These are phyloP conservation scores for Hippophae gyantsensis DNA, from an alignment of 306 rosid genomes.

Conservation along the genomic window DNA sequence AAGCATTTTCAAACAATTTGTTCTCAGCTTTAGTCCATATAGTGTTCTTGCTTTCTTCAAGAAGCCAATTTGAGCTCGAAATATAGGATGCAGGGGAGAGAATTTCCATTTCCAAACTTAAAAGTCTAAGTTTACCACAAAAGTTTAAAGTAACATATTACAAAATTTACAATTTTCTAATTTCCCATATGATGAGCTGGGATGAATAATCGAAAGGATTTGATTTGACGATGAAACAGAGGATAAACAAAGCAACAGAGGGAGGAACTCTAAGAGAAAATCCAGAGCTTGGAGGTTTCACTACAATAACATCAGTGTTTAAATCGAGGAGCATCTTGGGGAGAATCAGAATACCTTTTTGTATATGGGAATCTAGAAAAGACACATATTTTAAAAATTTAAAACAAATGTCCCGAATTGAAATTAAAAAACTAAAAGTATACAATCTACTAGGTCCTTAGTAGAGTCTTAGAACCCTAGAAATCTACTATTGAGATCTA, in stretches of 20 bases:
- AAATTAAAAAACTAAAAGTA: constrained; percentile 24
- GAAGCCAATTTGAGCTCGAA: no score
- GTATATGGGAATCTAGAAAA: constrained; percentile 43
- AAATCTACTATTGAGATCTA: constrained; percentile 30
- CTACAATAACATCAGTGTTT: constrained; percentile 22
- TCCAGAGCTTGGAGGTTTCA: constrained; percentile 34
- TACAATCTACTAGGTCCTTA: constrained; percentile 1
- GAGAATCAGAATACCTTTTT: constrained; percentile 49
- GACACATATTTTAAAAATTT: constrained; percentile 26
- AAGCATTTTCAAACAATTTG: no score
- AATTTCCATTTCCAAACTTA: constrained; percentile 16
- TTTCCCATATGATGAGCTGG: neutral
- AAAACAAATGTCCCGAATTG: constrained; percentile 25
- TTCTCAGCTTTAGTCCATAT: no score
- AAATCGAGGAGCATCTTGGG: constrained; percentile 39
- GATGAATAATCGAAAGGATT: neutral
- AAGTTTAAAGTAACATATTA: constrained; percentile 17
- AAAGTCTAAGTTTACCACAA: no score
- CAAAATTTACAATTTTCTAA: constrained; percentile 7
- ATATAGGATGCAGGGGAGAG: no score
- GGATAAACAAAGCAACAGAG: constrained; percentile 12
- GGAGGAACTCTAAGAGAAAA: constrained; percentile 8
- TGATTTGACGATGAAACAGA: neutral
- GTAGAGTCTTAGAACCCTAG: constrained; percentile 18
- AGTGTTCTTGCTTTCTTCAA: no score